phyloP scores from a whole-genome alignment of 108 stramenopile genomes.

The Thalassiosira profunda region DNA sequence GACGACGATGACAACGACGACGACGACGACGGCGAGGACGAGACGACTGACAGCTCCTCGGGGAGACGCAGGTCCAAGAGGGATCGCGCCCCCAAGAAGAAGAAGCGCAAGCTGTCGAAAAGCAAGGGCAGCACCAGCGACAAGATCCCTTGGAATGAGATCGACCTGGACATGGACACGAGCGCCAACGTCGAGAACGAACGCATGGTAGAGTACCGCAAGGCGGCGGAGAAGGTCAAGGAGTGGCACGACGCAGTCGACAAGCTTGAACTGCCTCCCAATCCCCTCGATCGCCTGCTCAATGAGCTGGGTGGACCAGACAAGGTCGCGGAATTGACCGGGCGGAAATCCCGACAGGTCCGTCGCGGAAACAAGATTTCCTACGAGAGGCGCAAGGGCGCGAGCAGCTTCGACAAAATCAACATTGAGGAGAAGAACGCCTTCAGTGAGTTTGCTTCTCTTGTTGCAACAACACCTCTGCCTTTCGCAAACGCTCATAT shows the following conservation, averaged over 20 bases:
- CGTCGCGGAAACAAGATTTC: conserved; percentile 13
- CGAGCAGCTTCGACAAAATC: conserved; percentile 46
- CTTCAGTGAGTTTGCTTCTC: too few relatives aligned
- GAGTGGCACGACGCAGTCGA: conserved; percentile 11
- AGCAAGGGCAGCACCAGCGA: conserved; percentile 1
- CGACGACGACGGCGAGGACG: not conserved
- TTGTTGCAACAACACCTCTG: too few relatives aligned
- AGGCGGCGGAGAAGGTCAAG: conserved; percentile 6
- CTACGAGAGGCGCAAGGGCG: conserved; percentile 46
- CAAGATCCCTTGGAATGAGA: conserved; percentile 1
- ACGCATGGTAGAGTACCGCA: conserved; percentile 8
- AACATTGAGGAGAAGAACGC: conserved; percentile 70
- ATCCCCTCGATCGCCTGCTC: conserved; percentile 51
- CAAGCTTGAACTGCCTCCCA: conserved; percentile 27
- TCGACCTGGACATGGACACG: not conserved
- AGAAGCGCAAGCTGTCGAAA: not conserved
- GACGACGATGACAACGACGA: not conserved
- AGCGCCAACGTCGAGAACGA: not conserved
- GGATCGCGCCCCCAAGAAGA: too few relatives aligned
- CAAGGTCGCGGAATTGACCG: conserved; percentile 65
- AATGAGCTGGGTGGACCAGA: conserved; percentile 53
- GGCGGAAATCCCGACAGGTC: conserved; percentile 40
- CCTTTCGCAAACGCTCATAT: too few relatives aligned
- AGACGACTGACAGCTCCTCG: not conserved
- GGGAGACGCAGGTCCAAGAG: too few relatives aligned